Conservation (phyloP, 2,329 filamentous ascomycete species). For the Dactylellina sp. region DNA sequence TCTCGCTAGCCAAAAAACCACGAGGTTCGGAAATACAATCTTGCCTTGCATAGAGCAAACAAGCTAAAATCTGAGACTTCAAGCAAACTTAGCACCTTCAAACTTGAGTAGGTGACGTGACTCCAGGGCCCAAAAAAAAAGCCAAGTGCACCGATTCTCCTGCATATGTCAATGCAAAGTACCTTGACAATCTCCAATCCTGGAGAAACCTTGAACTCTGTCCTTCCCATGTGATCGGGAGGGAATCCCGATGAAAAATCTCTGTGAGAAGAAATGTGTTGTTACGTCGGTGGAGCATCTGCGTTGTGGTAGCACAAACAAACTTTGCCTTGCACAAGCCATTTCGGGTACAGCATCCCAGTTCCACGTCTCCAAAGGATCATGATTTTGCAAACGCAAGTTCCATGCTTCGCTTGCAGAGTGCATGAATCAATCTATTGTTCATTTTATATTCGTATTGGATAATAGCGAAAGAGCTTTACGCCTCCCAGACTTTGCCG, state of each 20-base stretch:
- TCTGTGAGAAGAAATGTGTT: slow-evolving; percentile 28
- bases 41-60: slow-evolving; percentile 55
- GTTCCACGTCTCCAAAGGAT: not conserved
- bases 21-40: slow-evolving; percentile 50
- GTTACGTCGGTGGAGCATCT: slow-evolving; percentile 6
- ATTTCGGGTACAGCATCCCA: not conserved
- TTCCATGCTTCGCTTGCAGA: too few species aligned
- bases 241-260: not conserved
- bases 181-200: not conserved
- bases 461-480: too few species aligned
- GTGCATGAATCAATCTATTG: too few species aligned
- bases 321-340: not conserved
- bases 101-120: slow-evolving; percentile 5
- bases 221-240: slow-evolving; percentile 13
- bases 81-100: slow-evolving; percentile 37
- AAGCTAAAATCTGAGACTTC: slow-evolving; percentile 35
- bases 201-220: not conserved
- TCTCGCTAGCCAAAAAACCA: slow-evolving; percentile 36
- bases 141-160: not conserved
- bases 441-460: too few species aligned
- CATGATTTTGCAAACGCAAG: too few species aligned
- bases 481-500: too few species aligned
- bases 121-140: not conserved
- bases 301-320: not conserved
- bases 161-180: not conserved